Conservation (phyloP, 768 basidiomycete genomes). For the Tricholoma terreum region DNA sequence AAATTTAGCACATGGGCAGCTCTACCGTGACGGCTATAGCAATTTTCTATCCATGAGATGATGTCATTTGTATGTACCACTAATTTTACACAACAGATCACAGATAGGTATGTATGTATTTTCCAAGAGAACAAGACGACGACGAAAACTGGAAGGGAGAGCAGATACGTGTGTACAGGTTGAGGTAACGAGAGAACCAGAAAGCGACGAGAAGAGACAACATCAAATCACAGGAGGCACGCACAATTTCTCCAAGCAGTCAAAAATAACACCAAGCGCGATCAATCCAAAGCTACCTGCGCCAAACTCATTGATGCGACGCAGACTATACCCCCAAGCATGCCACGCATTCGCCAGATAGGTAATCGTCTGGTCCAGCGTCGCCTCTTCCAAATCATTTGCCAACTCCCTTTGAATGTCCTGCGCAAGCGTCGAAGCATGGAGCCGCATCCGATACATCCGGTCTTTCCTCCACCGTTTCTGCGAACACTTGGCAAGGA, state of each 20-base stretch:
- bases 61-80: no score
- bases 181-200: neutral
- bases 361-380: slow-evolving; percentile 29
- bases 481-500: slow-evolving; percentile 67
- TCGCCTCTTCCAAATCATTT: slow-evolving; percentile 22
- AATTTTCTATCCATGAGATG: no score
- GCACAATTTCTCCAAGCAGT: slow-evolving; percentile 43
- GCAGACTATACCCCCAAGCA: slow-evolving; percentile 58
- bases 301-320: slow-evolving; percentile 41
- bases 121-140: no score
- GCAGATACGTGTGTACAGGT: no score
- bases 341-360: slow-evolving; percentile 57
- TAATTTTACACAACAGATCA: no score
- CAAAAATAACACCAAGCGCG: slow-evolving; percentile 55
- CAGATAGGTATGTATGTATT: no score
- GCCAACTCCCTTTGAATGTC: slow-evolving; percentile 44
- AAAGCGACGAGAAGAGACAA: neutral
- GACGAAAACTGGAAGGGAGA: no score
- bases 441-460: slow-evolving; percentile 59
- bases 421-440: slow-evolving; percentile 48
- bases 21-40: no score
- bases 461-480: slow-evolving; percentile 57
- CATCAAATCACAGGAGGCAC: neutral
- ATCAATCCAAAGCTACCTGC: slow-evolving; percentile 68
- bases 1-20: slow-evolving; percentile 97